These are phyloP conservation scores for Dinochytrium kinnereticum DNA, from an alignment of 371 early-diverging fungal species.

Conservation along the genomic window DNA sequence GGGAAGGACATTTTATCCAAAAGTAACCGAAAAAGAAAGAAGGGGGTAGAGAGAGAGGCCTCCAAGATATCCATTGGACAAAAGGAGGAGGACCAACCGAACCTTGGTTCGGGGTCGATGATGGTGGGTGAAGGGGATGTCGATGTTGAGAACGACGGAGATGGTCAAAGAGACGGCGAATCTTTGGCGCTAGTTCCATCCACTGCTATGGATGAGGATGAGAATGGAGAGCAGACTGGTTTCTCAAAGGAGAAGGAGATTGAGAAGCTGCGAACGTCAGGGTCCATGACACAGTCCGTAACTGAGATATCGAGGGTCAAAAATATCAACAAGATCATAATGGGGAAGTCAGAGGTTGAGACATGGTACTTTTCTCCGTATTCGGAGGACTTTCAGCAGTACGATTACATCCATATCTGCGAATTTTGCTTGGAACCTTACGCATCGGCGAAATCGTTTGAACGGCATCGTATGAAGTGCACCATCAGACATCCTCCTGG, in stretches of 20 bases:
- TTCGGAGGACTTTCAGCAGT: slow-evolving; percentile 91
- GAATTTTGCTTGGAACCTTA: slow-evolving; percentile 94
- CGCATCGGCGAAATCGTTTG: slow-evolving; percentile 49
- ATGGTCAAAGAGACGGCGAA: slow-evolving; percentile 8
- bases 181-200: background rate
- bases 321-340: slow-evolving; percentile 90
- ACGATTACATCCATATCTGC: slow-evolving; percentile 83
- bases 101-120: background rate
- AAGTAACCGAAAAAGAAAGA: slow-evolving; percentile 9
- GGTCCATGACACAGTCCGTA: slow-evolving; percentile 95
- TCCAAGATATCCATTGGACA: background rate
- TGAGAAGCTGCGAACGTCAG: slow-evolving; percentile 86
- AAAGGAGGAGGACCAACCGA: background rate
- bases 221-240: slow-evolving; percentile 23
- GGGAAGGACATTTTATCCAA: slow-evolving; percentile 8
- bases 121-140: background rate
- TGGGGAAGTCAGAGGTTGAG: slow-evolving; percentile 91
- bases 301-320: slow-evolving; percentile 92
- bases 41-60: background rate
- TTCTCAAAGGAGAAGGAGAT: slow-evolving; percentile 88
- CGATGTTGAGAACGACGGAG: slow-evolving; percentile 19
- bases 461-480: slow-evolving; percentile 70
- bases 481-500: slow-evolving; percentile 92
- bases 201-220: slow-evolving; percentile 9
- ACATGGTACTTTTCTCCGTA: slow-evolving; percentile 99